Percentiles rank a stretch among this genome's conserved stretches.
These are phyloP conservation scores for Onygenales sp. DNA, from an alignment of 2,329 filamentous ascomycete species.

Conservation along the genomic window DNA sequence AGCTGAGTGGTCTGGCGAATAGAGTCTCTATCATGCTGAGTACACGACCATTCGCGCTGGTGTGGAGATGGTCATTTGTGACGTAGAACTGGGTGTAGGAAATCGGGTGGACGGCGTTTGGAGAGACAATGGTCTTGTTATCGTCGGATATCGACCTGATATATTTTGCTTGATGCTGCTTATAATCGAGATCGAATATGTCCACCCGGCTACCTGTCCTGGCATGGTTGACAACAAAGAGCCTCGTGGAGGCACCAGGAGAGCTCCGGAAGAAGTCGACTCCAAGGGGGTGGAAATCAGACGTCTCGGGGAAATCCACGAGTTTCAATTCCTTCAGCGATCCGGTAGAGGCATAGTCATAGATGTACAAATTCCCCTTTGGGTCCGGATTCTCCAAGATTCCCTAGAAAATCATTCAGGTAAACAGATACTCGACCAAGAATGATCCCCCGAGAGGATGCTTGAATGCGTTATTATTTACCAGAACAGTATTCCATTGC, in stretches of 20 bases:
- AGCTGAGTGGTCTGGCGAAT: constrained; percentile 8
- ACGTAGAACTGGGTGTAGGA: constrained; percentile 13
- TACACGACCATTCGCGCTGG: constrained; percentile 9
- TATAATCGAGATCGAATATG: constrained; percentile 13
- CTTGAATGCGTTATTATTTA: background rate
- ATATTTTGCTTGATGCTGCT: constrained; percentile 8
- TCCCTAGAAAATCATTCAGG: background rate
- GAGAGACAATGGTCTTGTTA: constrained; percentile 9
- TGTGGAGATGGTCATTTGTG: constrained; percentile 11
- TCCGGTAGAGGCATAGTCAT: constrained; percentile 10
- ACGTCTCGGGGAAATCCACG: constrained; percentile 3
- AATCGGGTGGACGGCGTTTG: constrained; percentile 9
- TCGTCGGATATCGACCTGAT: constrained; percentile 9
- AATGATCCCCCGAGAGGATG: background rate
- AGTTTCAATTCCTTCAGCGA: constrained; percentile 7
- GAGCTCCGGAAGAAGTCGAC: constrained; percentile 10
- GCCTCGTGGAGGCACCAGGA: constrained; percentile 2
- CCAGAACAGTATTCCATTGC: constrained; percentile 11
- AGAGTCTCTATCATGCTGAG: constrained; percentile 8
- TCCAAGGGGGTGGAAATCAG: constrained; percentile 10
- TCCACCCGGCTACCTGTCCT: constrained; percentile 7
- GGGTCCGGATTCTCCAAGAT: constrained; percentile 4
- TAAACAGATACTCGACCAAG: background rate
- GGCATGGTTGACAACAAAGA: constrained; percentile 12
- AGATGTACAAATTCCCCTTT: constrained; percentile 8